These are phyloP conservation scores for Boletus speciosus DNA, from an alignment of 768 basidiomycete genomes.

Conservation along the genomic window DNA sequence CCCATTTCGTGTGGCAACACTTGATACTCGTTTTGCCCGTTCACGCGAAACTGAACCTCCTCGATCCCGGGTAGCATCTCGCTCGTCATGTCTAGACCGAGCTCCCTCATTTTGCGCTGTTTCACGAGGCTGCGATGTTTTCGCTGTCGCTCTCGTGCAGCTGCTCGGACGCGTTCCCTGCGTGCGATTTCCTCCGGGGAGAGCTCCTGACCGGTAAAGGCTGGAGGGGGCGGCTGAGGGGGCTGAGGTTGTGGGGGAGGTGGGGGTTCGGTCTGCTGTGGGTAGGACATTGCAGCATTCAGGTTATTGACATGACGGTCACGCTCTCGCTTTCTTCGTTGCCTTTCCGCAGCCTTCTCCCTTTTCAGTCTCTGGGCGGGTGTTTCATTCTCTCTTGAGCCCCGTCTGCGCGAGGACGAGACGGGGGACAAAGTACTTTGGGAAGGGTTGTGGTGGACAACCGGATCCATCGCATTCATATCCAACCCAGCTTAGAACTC, in stretches of 20 bases:
- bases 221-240: conserved; percentile 22
- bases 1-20: conserved; percentile 36
- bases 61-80: conserved; percentile 64
- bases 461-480: conserved; percentile 35
- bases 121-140: conserved; percentile 80
- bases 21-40: conserved; percentile 40
- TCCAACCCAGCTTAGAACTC: conserved; percentile 7
- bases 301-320: conserved; percentile 43
- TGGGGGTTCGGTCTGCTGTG: conserved; percentile 33
- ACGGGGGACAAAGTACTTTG: conserved; percentile 31
- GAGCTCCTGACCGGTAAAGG: conserved; percentile 35
- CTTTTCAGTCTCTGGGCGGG: conserved; percentile 70
- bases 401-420: conserved; percentile 47
- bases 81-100: conserved; percentile 80
- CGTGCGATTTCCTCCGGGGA: conserved; percentile 64
- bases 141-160: conserved; percentile 76
- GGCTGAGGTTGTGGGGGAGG: conserved; percentile 33
- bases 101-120: conserved; percentile 74
- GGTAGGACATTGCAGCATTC: conserved; percentile 42
- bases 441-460: conserved; percentile 31
- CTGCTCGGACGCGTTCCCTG: conserved; percentile 68
- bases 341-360: conserved; percentile 84
- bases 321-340: conserved; percentile 79
- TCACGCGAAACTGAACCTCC: conserved; percentile 61
- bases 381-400: conserved; percentile 67